Conservation (phyloP, 2,329 filamentous ascomycete genomes). For the Tolypocladium album region DNA sequence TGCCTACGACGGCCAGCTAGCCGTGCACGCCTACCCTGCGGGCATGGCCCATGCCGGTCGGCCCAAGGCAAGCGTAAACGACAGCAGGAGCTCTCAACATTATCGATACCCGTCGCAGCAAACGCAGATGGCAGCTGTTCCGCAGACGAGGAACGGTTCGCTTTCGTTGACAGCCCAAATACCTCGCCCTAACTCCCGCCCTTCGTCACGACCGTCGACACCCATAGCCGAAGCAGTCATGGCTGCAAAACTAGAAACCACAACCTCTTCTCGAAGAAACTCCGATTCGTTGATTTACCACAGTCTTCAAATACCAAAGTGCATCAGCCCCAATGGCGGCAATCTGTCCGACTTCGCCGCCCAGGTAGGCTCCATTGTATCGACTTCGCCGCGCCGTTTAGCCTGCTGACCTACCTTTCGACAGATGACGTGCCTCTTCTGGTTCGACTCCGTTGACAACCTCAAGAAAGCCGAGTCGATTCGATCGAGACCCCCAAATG, state of each 20-base stretch:
- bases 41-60: conserved; percentile 21
- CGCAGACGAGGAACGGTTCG: conserved; percentile 7
- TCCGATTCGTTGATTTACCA: conserved; percentile 40
- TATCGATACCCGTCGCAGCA: conserved; percentile 19
- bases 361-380: conserved; percentile 43
- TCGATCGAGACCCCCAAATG: conserved; percentile 26
- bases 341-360: conserved; percentile 76
- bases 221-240: conserved; percentile 19
- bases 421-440: conserved; percentile 91
- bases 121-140: conserved; percentile 4
- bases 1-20: conserved; percentile 33
- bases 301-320: conserved; percentile 60
- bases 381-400: background rate
- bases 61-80: conserved; percentile 19
- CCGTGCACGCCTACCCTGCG: conserved; percentile 27
- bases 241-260: conserved; percentile 17
- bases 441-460: conserved; percentile 85
- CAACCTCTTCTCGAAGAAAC: conserved; percentile 24
- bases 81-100: conserved; percentile 20
- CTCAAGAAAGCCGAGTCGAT: conserved; percentile 63
- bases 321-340: conserved; percentile 65
- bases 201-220: conserved; percentile 25
- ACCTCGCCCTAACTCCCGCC: conserved; percentile 14
- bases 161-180: background rate
- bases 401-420: background rate